Base-by-base conservation (phyloP, 2,329 filamentous ascomycete genomes). In the Ophiostoma populinum region DNA sequence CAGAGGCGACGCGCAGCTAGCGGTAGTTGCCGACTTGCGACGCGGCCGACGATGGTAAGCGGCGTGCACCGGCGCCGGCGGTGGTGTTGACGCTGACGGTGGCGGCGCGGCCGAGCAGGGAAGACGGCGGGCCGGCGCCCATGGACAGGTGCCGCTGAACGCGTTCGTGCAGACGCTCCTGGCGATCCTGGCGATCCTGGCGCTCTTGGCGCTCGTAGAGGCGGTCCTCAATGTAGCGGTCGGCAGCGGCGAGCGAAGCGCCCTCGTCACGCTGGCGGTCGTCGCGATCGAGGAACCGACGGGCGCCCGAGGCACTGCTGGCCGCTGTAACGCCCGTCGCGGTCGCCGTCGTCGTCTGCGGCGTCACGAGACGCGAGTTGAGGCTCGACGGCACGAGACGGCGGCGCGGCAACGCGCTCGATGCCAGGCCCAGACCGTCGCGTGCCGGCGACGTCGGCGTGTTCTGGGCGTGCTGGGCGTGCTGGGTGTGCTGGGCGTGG, bases 381-480 rank as follows among this genome's bases (percentile, higher is more conserved):
- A 65, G 48, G 16, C 57, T 60, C 0, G 67, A 62, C 7, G 64
- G 57, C 12, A 59, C 58, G 33, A 71, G 54, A 15, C 70, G 61
- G 34, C 70, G 61, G 28, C 68, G 61, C 6, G 67, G 66, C 12
- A 73, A 51, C 10, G 58, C 57, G 3, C 64, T 62, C 17, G 61
- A 58, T 3, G 31, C 42, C 1, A 58, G 46, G 20, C n/a, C n/a
- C n/a, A n/a, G n/a, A n/a, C n/a, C n/a, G n/a, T n/a, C n/a, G n/a
- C n/a, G n/a, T n/a, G n/a, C n/a, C n/a, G n/a, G n/a, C n/a, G n/a
- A n/a, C n/a, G 13, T 2, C 24, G 8, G 32, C 15, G 11, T n/a
- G 17, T 6, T 19, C 16, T 13, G 16, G 15, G 4, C 7, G 8
- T 15, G 20, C 13, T n/a, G n/a, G n/a, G n/a, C n/a, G n/a, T n/a